Evolutionary conservation across 371 early-diverging fungal genomes (phyloP), one percentile per base, ranked within the genome.

Genomic region (Rhizopus stolonifer): DNA sequence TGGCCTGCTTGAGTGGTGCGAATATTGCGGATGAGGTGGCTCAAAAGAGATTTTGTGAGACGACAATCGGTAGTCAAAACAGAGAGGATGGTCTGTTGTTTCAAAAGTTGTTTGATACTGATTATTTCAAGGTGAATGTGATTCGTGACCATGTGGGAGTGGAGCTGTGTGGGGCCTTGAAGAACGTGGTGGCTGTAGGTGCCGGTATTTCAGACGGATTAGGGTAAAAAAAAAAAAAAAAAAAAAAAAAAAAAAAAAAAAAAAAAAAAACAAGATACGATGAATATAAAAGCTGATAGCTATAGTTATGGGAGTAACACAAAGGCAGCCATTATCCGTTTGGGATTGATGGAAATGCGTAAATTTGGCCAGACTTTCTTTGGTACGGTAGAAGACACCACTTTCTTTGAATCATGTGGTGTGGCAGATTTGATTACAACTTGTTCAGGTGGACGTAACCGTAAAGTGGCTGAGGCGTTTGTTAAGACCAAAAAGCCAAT

Each of bases 1-100:
- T 92, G 13, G 82, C 88, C 34, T 92, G 93, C n/a, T 72, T 99
- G 33, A 94, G 93, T 84, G 99, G 99, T 25, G 99, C 99, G 44
- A 99, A 99, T 74, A 98, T 99, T 70, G 99, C 99, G 22, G 83
- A 81, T 53, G 99, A 99, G 65, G 93, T 99, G 14, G 98, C 99
- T 1, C 75, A 81, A 59, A 95, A 93, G 50, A 74, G 90, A 56
- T 94, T 98, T 63, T 94, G 93, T 70, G 99, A 99, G 73, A 87
- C 94, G 0, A 99, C 99, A 0, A 87, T 98, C 52, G 97, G 95
- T 19, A 95, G 88, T 68, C 60, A 67, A 21, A 72, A 80, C 32
- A 54, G 47, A 17, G 77, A 76, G 21, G 88, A 93, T 64, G 97
- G 91, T 21, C 77, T 89, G 22, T 60, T 91, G 26, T 90, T 93